Evolutionary conservation across 495 filamentous ascomycete genomes (phyloP).

Genomic region (Poronia punctata): DNA sequence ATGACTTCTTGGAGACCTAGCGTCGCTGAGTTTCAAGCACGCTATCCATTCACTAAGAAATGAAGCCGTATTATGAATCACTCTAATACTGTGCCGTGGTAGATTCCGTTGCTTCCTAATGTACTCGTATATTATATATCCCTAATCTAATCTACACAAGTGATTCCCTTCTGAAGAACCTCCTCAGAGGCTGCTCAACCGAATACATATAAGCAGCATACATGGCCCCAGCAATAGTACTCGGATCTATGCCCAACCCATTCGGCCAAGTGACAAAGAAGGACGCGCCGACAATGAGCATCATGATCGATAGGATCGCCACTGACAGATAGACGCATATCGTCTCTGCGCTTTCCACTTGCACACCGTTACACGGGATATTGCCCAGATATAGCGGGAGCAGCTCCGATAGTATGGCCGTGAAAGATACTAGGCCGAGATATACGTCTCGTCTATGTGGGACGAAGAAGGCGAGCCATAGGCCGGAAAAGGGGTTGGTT

Average conservation of each 20-base stretch:
- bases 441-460: slow-evolving; percentile 19
- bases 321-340: slow-evolving; percentile 21
- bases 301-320: slow-evolving; percentile 21
- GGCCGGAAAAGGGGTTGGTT: slow-evolving; percentile 25
- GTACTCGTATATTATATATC: too few species aligned
- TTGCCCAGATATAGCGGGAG: slow-evolving; percentile 26
- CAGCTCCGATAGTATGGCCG: slow-evolving; percentile 21
- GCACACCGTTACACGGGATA: slow-evolving; percentile 22
- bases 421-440: slow-evolving; percentile 17
- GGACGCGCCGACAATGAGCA: slow-evolving; percentile 18
- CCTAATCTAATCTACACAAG: too few species aligned
- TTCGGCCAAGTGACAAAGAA: slow-evolving; percentile 26
- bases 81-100: too few species aligned
- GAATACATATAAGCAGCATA: slow-evolving; percentile 17
- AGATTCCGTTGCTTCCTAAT: too few species aligned
- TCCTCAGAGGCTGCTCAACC: slow-evolving; percentile 1
- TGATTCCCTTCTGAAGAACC: slow-evolving; percentile 2
- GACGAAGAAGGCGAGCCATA: slow-evolving; percentile 12
- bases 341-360: slow-evolving; percentile 16
- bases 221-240: slow-evolving; percentile 25
- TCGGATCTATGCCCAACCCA: slow-evolving; percentile 26
- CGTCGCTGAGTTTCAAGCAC: too few species aligned
- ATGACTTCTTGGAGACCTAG: too few species aligned
- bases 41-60: too few species aligned
- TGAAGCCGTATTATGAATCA: too few species aligned